Evolutionary conservation across 2,329 filamentous ascomycete genomes (phyloP).

Genomic region (Penicillium concentricum): DNA sequence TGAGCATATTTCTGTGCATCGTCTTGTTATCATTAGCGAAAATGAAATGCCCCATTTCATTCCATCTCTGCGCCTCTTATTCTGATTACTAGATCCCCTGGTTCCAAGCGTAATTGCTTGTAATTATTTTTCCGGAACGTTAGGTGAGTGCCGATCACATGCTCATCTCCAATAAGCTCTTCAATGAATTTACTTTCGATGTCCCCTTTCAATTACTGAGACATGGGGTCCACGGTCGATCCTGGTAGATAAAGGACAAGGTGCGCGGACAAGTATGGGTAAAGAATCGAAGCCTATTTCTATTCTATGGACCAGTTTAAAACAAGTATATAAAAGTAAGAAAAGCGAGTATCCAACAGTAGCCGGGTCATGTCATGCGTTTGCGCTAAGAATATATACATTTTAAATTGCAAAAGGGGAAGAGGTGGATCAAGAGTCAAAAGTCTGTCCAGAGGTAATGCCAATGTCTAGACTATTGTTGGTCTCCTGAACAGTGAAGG

Average conservation of each 20-base stretch:
- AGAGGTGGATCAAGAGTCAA: not conserved
- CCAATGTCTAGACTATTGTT: not conserved
- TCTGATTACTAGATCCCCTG: not conserved
- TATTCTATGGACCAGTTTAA: not conserved
- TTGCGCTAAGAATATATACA: constrained; percentile 24
- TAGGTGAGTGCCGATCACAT: not conserved
- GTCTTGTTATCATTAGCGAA: not conserved
- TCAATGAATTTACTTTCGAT: not conserved
- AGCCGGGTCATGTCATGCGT: constrained; percentile 17
- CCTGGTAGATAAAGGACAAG: not conserved
- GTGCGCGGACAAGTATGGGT: not conserved
- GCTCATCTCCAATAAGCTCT: not conserved
- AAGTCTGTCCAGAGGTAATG: not conserved
- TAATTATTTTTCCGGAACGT: not conserved
- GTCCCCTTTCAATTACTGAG: not conserved
- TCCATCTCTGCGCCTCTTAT: too few species aligned
- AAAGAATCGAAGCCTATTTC: not conserved
- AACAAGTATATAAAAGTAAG: not conserved
- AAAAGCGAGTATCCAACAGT: not conserved
- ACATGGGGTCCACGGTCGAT: not conserved
- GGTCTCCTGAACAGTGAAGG: not conserved
- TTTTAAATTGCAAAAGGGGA: constrained; percentile 1
- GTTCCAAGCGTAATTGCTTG: not conserved
- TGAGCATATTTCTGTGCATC: not conserved
- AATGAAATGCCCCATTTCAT: not conserved